phyloP scores from a whole-genome alignment of 371 early-diverging fungal species.

The Rhizopus microsporus region DNA sequence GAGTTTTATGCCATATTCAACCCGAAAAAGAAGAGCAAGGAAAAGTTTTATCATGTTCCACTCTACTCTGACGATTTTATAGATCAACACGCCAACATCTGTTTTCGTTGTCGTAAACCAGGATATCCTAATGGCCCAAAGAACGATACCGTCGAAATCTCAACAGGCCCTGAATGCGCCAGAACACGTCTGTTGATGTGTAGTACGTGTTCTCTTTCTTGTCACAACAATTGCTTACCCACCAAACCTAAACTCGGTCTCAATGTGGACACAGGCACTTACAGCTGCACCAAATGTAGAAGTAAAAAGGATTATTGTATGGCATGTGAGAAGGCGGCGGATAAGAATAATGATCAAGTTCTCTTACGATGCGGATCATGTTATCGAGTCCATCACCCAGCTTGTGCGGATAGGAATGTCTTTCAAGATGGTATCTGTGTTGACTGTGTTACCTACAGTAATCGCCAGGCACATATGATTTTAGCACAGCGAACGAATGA shows the following conservation, averaged over 20 bases:
- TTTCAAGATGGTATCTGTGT: constrained; percentile 41
- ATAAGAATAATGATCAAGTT: constrained; percentile 7
- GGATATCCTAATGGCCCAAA: constrained; percentile 13
- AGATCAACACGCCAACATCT: constrained; percentile 7
- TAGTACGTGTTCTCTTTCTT: constrained; percentile 40
- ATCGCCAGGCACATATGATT: constrained; percentile 7
- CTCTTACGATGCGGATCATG: constrained; percentile 45
- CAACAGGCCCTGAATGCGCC: constrained; percentile 2
- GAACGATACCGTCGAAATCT: not conserved
- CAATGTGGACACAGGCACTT: not conserved
- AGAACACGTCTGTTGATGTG: constrained; percentile 38
- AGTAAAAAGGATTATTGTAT: constrained; percentile 4
- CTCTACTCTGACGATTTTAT: constrained; percentile 7
- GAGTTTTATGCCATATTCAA: constrained; percentile 9
- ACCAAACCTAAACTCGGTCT: not conserved
- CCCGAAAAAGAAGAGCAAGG: not conserved
- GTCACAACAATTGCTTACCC: constrained; percentile 43
- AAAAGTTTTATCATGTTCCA: not conserved
- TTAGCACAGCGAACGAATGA: constrained; percentile 1
- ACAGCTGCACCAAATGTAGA: constrained; percentile 17
- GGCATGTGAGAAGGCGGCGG: constrained; percentile 13
- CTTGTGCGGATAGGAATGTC: constrained; percentile 28
- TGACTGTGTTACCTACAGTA: constrained; percentile 35
- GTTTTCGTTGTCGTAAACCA: constrained; percentile 9
- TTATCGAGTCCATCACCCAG: constrained; percentile 38